Conservation (phyloP, 2,329 filamentous ascomycete genomes). For the Ophiognomonia clavigignenti-juglandacearum region DNA sequence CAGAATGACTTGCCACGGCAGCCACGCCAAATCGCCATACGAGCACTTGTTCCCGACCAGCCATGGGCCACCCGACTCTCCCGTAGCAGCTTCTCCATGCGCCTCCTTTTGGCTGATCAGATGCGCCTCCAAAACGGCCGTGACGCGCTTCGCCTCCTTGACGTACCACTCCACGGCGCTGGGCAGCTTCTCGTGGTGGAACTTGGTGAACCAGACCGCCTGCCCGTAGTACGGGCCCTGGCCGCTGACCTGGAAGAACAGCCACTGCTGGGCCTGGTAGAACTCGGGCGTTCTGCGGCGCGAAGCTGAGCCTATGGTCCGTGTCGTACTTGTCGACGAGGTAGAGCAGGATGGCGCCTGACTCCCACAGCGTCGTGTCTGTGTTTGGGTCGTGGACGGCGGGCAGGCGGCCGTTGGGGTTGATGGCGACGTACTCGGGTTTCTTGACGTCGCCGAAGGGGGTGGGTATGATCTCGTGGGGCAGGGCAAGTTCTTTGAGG, state of each 20-base stretch:
- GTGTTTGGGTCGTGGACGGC: constrained; percentile 34
- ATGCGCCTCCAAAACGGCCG: background rate
- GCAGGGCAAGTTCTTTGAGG: constrained; percentile 26
- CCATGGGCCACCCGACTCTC: too few relatives aligned
- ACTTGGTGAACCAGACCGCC: constrained; percentile 26
- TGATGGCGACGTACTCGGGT: constrained; percentile 4
- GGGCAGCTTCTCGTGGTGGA: constrained; percentile 30
- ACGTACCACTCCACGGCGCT: constrained; percentile 3
- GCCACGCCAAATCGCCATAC: constrained; percentile 11
- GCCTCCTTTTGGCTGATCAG: background rate
- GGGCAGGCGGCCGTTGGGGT: constrained; percentile 13
- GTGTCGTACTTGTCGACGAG: constrained; percentile 41
- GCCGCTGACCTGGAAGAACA: constrained; percentile 36
- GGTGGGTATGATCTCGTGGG: constrained; percentile 24
- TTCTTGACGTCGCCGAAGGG: constrained; percentile 12
- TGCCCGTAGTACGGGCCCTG: constrained; percentile 41
- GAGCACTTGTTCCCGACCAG: background rate
- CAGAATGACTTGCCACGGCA: background rate
- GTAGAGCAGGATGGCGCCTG: constrained; percentile 44
- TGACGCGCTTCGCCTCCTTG: constrained; percentile 3
- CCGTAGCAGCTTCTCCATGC: too few relatives aligned
- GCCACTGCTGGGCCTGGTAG: constrained; percentile 30
- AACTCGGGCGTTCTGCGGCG: constrained; percentile 35
- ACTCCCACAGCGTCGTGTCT: constrained; percentile 42
- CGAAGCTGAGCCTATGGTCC: constrained; percentile 29